phyloP scores from a whole-genome alignment of 2,329 filamentous ascomycete genomes.

The Aschersonia sp. region DNA sequence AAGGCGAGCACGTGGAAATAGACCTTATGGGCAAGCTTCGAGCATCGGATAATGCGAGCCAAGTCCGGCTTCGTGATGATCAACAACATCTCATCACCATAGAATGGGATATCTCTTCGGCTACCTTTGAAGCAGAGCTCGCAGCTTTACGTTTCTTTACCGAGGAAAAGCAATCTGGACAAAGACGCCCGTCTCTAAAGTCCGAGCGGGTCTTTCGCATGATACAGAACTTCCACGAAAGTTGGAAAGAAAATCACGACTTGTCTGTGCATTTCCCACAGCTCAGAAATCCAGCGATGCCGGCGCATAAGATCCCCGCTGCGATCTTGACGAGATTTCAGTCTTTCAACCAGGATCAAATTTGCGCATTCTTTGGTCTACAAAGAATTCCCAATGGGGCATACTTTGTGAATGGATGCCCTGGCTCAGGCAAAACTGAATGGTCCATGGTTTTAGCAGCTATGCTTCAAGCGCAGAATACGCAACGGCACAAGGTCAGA shows the following conservation, averaged over 20 bases:
- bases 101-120: conserved; percentile 11
- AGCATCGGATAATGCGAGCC: conserved; percentile 18
- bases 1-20: conserved; percentile 12
- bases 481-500: conserved; percentile 8
- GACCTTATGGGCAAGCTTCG: conserved; percentile 52
- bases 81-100: conserved; percentile 12
- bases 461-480: conserved; percentile 18
- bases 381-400: conserved; percentile 24
- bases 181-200: conserved; percentile 7
- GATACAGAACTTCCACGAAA: conserved; percentile 15
- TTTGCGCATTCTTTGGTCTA: conserved; percentile 18
- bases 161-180: conserved; percentile 7
- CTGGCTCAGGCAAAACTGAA: conserved; percentile 32
- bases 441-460: conserved; percentile 28
- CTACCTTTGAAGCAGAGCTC: conserved; percentile 19
- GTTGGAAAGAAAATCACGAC: conserved; percentile 9
- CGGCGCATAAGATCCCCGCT: conserved; percentile 9
- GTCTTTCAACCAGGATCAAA: conserved; percentile 23
- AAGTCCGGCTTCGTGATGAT: conserved; percentile 6
- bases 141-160: conserved; percentile 14
- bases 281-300: conserved; percentile 13
- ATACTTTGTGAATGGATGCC: conserved; percentile 29
- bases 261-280: conserved; percentile 18
- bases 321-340: conserved; percentile 14
- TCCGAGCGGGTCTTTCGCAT: conserved; percentile 16